Base-by-base conservation (phyloP, 2,329 filamentous ascomycete species). In the Paecilomyces formosus region DNA sequence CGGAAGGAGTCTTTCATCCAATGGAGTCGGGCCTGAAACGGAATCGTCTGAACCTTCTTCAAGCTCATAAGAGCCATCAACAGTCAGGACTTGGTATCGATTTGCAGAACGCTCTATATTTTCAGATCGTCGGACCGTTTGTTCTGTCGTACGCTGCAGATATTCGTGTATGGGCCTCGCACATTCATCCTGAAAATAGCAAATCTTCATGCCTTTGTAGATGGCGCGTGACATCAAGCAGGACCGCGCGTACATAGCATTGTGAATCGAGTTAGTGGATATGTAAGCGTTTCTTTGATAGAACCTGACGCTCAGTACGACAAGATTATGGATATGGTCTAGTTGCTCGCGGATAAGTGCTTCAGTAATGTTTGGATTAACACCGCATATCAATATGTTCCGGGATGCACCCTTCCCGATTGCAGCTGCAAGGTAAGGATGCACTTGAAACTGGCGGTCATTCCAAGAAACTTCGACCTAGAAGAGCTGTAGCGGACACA, bases 281-380 rank as follows among this genome's bases (percentile, higher is more conserved):
- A 95, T 85, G 70, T 84, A 84, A 59, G 83, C 88, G 70, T 85
- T 83, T 3, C 79, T 79, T 18, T 79, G 76, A 2, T 74, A 72
- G 70, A 89, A 87, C 7, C 75, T 73, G 52, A 94, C 75, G 51
- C 82, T 82, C 66, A 94, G 79, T 11, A 95, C 82, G 22, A 87
- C 78, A 1, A 95, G 79, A 61, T 90, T 89, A 76, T 93, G 86
- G 60, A 95, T 93, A 69, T 95, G 90, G 24, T 92, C 87, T 39
- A 94, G 79, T 65, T 95, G 88, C 3, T 86, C 81, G 11, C 88
- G 85, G 62, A 95, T 85, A 15, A 75, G 74, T 7, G 82, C 75
- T 63, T 86, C 86, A 0, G 85, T 90, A 63, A 89, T 76, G 56
- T 76, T 81, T 56, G 76, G 76, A 64, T 78, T 78, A 63, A 82